These are phyloP conservation scores for Mycena metata DNA, from an alignment of 768 basidiomycete genomes.

Conservation along the genomic window DNA sequence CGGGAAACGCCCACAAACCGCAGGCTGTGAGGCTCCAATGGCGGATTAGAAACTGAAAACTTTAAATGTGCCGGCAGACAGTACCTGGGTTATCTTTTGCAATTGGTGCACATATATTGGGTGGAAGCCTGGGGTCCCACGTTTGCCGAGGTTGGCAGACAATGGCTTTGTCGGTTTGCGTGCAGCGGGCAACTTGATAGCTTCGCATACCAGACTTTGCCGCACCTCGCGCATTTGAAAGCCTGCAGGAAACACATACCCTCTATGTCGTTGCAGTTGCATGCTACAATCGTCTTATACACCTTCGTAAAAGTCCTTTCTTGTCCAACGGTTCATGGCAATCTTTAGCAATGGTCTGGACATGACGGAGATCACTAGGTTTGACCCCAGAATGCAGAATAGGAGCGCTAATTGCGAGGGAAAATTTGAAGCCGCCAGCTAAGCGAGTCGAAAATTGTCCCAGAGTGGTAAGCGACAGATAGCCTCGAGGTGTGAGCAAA, in stretches of 20 bases:
- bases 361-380: not conserved
- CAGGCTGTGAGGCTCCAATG: no score
- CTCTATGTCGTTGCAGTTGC: not conserved
- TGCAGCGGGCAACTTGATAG: not conserved
- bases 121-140: no score
- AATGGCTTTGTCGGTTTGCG: not conserved
- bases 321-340: not conserved
- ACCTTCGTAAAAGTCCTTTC: not conserved
- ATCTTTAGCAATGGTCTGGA: no score
- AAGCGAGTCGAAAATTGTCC: slow-evolving; percentile 14
- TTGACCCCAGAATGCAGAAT: not conserved
- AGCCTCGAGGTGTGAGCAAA: not conserved
- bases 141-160: not conserved
- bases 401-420: not conserved
- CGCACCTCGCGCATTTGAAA: not conserved
- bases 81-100: slow-evolving; percentile 5
- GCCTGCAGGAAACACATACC: slow-evolving; percentile 19
- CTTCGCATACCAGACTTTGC: not conserved
- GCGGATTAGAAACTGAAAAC: no score
- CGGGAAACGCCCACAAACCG: no score
- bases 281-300: slow-evolving; percentile 2
- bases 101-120: not conserved
- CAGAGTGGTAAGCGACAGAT: not conserved
- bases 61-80: no score
- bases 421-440: not conserved